phyloP scores from a whole-genome alignment of 2,329 filamentous ascomycete genomes.

The Alternaria incomplexa region DNA sequence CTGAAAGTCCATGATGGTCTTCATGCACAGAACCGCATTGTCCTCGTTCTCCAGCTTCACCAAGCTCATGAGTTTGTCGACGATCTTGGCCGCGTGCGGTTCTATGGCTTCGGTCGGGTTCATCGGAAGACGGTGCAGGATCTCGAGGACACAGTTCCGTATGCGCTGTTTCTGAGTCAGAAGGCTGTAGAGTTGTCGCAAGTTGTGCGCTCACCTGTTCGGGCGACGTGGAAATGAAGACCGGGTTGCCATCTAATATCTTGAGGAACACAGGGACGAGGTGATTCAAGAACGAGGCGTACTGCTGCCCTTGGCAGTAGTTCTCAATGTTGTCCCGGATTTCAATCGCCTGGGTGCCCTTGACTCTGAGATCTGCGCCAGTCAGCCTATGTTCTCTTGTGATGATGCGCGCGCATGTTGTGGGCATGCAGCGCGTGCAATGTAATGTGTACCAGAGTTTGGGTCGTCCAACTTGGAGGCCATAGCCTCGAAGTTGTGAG shows the following conservation, averaged over 20 bases:
- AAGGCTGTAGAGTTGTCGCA: not conserved
- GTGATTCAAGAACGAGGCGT: slow-evolving; percentile 81
- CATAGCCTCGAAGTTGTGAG: slow-evolving; percentile 54
- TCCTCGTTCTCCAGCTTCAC: slow-evolving; percentile 96
- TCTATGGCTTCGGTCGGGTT: slow-evolving; percentile 81
- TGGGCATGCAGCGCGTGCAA: not conserved
- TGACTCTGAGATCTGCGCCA: slow-evolving; percentile 74
- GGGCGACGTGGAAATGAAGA: slow-evolving; percentile 86
- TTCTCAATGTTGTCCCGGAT: slow-evolving; percentile 91
- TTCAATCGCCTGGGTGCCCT: slow-evolving; percentile 81
- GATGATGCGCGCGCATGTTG: slow-evolving; percentile 2
- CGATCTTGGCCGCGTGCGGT: slow-evolving; percentile 84
- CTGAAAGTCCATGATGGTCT: slow-evolving; percentile 96
- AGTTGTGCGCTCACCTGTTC: slow-evolving; percentile 73
- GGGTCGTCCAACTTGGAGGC: slow-evolving; percentile 56
- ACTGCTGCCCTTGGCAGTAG: slow-evolving; percentile 79
- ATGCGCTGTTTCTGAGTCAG: slow-evolving; percentile 67
- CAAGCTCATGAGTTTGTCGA: slow-evolving; percentile 87
- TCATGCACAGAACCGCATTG: slow-evolving; percentile 97
- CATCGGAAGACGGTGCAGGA: slow-evolving; percentile 84
- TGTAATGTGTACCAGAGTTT: slow-evolving; percentile 39
- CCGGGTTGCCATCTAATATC: slow-evolving; percentile 82
- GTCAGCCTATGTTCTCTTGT: slow-evolving; percentile 21
- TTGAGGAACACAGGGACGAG: slow-evolving; percentile 88
- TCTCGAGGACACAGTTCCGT: slow-evolving; percentile 91